Evolutionary conservation across 2,329 filamentous ascomycete species (phyloP), one percentile per base, ranked within the genome.

Genomic region (Paramyrothecium sp.): DNA sequence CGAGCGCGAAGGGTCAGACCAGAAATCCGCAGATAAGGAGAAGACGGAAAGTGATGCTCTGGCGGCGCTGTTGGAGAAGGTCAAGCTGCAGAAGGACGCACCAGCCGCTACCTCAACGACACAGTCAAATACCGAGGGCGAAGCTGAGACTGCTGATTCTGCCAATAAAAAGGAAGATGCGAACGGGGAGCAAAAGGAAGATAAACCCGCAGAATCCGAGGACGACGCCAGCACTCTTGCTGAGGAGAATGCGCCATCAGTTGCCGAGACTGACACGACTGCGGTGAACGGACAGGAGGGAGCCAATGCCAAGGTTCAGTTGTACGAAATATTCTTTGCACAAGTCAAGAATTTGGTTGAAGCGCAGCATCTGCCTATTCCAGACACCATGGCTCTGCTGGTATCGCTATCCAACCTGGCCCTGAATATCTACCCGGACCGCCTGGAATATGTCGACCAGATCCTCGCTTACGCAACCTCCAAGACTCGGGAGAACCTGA

Each of bases 301-400:
- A 3, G 68, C 67, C 16, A 65, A 89, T 1, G 83, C 88, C 54
- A 89, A 92, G 66, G 87, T 97, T 57, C 94, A 91, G 74, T 84
- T 99, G 22, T 98, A 98, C 73, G 93, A 98, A 74, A 91, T 98
- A 58, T 99, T 98, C 81, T 96, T 98, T 69, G 89, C 92, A 54
- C 95, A 98, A 73, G 95, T 98, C 60, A 90, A 96, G 69, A 93
- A 94, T 67, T 80, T 99, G 54, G 93, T 98, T 60, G 94, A 92
- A 74, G 91, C 90, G 54, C 92, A 97, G 69, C 89, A 92, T 64
- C 81, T 99, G 54, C 90, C 93, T 1, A 94, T 99, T 62, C 92
- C 96, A 72, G 96, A 99, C 71, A 96, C 91, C 19, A 95, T 97
- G 65, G 95, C 93, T 11, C 79, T 99, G 47, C 81, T 98, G 49